Conservation (phyloP, 2,329 filamentous ascomycete genomes). For the Penicillium sp. region DNA sequence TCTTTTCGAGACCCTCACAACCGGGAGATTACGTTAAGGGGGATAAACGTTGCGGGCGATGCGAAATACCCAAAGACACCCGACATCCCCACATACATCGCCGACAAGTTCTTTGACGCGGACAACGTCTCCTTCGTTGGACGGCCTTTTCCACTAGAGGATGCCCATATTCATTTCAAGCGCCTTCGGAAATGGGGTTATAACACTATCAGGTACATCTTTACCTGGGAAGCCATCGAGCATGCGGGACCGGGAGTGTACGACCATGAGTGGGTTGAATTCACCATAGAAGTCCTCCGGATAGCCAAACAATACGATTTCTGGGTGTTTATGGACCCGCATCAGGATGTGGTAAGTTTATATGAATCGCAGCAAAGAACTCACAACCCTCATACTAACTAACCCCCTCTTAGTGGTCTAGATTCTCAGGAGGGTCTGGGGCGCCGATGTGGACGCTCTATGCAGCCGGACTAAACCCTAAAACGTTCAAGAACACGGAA, state of each 20-base stretch:
- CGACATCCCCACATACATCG: slow-evolving; percentile 74
- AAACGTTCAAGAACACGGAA: slow-evolving; percentile 79
- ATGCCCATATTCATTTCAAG: slow-evolving; percentile 82
- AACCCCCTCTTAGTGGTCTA: slow-evolving; percentile 67
- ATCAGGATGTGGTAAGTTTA: slow-evolving; percentile 83
- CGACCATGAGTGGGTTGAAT: slow-evolving; percentile 88
- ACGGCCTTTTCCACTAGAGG: slow-evolving; percentile 77
- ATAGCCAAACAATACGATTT: slow-evolving; percentile 88
- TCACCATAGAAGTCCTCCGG: slow-evolving; percentile 81
- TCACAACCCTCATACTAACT: slow-evolving; percentile 26
- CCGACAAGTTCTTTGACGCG: slow-evolving; percentile 82
- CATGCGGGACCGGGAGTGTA: slow-evolving; percentile 85
- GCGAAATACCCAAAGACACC: slow-evolving; percentile 84
- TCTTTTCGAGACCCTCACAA: slow-evolving; percentile 78
- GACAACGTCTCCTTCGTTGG: slow-evolving; percentile 87
- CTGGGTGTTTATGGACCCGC: slow-evolving; percentile 97
- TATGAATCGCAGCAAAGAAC: neutral
- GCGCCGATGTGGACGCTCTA: slow-evolving; percentile 98
- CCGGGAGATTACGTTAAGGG: slow-evolving; percentile 82
- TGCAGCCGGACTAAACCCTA: slow-evolving; percentile 85
- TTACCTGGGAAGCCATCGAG: slow-evolving; percentile 99
- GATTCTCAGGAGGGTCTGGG: slow-evolving; percentile 89
- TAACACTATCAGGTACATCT: slow-evolving; percentile 94
- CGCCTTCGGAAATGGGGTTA: slow-evolving; percentile 86
- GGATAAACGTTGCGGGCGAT: slow-evolving; percentile 91